Percentiles rank a stretch among this genome's conserved stretches.
Conservation (phyloP, 108 stramenopile species). For the Cyclotella atomus region DNA sequence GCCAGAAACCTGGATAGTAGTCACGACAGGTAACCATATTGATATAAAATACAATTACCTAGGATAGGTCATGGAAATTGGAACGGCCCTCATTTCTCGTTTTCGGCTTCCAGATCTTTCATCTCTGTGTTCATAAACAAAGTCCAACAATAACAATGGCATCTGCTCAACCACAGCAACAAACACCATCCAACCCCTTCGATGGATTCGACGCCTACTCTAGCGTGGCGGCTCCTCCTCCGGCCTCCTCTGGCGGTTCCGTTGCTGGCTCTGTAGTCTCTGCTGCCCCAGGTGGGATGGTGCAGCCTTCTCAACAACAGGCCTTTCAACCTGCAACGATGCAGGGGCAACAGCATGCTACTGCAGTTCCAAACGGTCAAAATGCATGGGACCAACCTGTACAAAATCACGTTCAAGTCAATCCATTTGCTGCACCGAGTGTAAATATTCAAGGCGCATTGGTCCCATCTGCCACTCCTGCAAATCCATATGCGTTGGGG, state of each 20-base stretch:
- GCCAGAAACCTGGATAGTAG: too few relatives aligned
- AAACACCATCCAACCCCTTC: slow-evolving; percentile 37
- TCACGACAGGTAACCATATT: too few relatives aligned
- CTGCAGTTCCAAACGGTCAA: not conserved
- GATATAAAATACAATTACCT: too few relatives aligned
- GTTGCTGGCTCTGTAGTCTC: not conserved
- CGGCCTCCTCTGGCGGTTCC: slow-evolving; percentile 9
- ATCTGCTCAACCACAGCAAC: slow-evolving; percentile 9
- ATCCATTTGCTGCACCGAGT: too few relatives aligned
- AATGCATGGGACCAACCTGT: not conserved
- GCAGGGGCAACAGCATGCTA: too few relatives aligned
- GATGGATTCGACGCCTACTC: slow-evolving; percentile 49
- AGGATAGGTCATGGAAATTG: too few relatives aligned
- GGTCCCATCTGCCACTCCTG: not conserved
- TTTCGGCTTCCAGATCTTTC: too few relatives aligned
- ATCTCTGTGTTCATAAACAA: too few relatives aligned
- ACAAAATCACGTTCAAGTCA: too few relatives aligned
- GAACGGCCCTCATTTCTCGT: too few relatives aligned
- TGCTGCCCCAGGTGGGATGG: too few relatives aligned
- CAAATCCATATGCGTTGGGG: slow-evolving; percentile 9
- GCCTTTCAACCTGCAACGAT: too few relatives aligned
- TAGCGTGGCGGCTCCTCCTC: slow-evolving; percentile 29
- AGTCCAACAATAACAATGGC: slow-evolving; percentile 35
- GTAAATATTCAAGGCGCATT: not conserved
- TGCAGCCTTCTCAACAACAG: not conserved